Evolutionary conservation across 2,329 filamentous ascomycete genomes (phyloP), one percentile per base, ranked within the genome.

Genomic region (Tolypocladium endophyticum): DNA sequence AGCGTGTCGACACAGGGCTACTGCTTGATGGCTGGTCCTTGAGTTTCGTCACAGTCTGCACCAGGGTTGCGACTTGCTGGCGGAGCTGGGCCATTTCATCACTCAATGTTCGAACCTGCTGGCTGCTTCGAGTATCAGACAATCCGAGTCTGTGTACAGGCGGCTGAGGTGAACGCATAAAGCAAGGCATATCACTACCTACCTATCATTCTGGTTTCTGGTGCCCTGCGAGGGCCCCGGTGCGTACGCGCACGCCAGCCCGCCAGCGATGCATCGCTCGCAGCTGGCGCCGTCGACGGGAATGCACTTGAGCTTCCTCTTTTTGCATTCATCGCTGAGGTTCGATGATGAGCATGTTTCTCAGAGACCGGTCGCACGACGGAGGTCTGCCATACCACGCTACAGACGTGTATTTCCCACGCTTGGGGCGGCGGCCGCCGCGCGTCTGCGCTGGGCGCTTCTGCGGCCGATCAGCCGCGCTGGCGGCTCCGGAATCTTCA

Each of bases 241-340:
- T 36, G 60, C 65, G 52, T 69, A 70, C 8, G 67, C 63, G 45
- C 71, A 73, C 0, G 57, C 58, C 18, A 68, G 58, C 0, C 69
- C 69, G 53, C 66, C 64, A 9, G 63, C 58, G 18, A 67, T 62
- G 35, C 73, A 74, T 55, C 72, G 61, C 60, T 72, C 67, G 50
- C 73, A 74, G 25, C 58, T 62, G 0, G 60, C 61, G 33, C 69
- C 63, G 5, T 65, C 64, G 0, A 61, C 60, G 1, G 68, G 68
- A 43, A 73, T 65, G 62, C 75, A 77, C 60, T 76, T 77, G 58
- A 76, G 71, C 59, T 76, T 76, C 35, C 72, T 64, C 45, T 72
- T 73, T 60, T 76, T 76, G 62, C 74, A 77, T 28, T 76, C 73
- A 56, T 76, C 70, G 35, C 72, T 64, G 71, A 38, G 12, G 53